Base-by-base conservation (phyloP, 345 rosid genomes). In the rapeseed (Brassica napus) region DNA sequence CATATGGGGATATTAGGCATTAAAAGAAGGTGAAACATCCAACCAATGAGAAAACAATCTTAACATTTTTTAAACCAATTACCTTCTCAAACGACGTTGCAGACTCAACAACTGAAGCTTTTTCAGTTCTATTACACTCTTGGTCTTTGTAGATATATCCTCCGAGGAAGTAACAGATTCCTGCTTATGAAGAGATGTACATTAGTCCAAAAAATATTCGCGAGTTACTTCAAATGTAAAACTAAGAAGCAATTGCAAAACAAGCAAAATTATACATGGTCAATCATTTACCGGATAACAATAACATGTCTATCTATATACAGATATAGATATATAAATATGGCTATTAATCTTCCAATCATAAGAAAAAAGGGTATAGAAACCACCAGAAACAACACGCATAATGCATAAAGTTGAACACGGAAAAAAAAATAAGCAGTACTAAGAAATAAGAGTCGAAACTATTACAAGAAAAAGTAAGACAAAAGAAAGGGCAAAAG, bases 81-180 rank as follows among this genome's bases (percentile, higher is more conserved):
- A 93, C 98, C 92, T 85, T 84, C 94, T 77, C 3, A 93, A 82
- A 60, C 97, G 97, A 32, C 90, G 87, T 83, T 93, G 98, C 73
- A 91, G 93, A 28, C 71, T 91, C 77, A 90, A 77, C 47, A 93
- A 78, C 83, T 93, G 97, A 68, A 93, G 97, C 84, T 91, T 93
- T 82, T 93, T 93, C 87, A 93, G 76, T 84, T 90, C 98, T 58
- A 93, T 93, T 71, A 93, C 97, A 77, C 94, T 91, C 84, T 86
- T 93, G 79, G 98, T 93, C 81, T 87, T 93, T 75, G 94, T 87
- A 74, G 93, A 90, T 73, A 91, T 86, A 84, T 91, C 95, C 82
- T 91, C 94, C 58, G 97, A 91, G 18, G 86, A 88, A 83, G 87
- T 91, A 73, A 90, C 98, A 78, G 83, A 84, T 83, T 84, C 89